Conservation (phyloP, 257 asterid genomes). For the Primulina eburnea region DNA sequence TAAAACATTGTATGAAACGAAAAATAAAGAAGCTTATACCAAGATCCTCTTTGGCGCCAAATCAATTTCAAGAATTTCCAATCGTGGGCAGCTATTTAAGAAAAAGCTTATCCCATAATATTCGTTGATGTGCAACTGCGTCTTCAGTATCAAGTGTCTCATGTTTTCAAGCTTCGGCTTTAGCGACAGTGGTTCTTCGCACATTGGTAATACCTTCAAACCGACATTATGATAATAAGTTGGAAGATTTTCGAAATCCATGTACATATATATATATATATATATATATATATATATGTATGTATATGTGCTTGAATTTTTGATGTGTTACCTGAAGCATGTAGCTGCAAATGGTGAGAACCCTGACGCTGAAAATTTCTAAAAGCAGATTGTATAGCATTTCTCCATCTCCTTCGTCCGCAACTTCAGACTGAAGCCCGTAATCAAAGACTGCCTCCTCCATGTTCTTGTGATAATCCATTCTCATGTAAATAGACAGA, state of each 20-base stretch:
- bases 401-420: constrained; percentile 7
- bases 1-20: too few relatives aligned
- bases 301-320: too few relatives aligned
- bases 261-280: too few relatives aligned
- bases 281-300: too few relatives aligned
- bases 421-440: constrained; percentile 3
- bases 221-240: background rate
- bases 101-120: constrained; percentile 33
- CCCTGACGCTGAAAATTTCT: constrained; percentile 1
- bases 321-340: constrained; percentile 27
- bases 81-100: constrained; percentile 26
- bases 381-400: background rate
- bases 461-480: background rate
- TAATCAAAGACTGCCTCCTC: constrained; percentile 30
- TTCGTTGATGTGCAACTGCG: constrained; percentile 20
- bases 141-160: constrained; percentile 23
- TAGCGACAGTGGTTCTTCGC: background rate
- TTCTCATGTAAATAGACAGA: background rate
- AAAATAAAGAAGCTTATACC: constrained; percentile 14
- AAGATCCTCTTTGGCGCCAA: constrained; percentile 4
- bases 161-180: constrained; percentile 17
- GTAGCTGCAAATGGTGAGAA: constrained; percentile 29
- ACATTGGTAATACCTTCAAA: constrained; percentile 20
- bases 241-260: too few relatives aligned
- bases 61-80: constrained; percentile 29